phyloP scores from a whole-genome alignment of 1,284 basidiomycete genomes.

The Papiliotrema fonsecae region DNA sequence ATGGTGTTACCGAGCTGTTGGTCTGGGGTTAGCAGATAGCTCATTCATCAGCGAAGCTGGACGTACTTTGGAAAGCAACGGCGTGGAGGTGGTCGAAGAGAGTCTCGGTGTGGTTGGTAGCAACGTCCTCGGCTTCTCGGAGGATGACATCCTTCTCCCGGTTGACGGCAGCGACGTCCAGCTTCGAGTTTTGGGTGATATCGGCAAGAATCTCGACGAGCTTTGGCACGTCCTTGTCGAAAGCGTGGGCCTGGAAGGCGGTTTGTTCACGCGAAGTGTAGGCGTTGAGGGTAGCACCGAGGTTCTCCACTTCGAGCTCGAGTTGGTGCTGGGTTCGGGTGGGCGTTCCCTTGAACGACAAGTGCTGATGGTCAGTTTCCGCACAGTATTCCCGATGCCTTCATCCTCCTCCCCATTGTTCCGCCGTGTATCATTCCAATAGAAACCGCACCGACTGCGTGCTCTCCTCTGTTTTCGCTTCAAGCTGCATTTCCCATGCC shows the following conservation, averaged over 20 bases:
- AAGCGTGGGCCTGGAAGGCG: constrained; percentile 98
- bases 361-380: constrained; percentile 29
- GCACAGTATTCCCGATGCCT: no score
- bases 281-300: constrained; percentile 96
- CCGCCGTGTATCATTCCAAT: neutral
- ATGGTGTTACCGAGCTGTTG: constrained; percentile 96
- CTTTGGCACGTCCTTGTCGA: constrained; percentile 88
- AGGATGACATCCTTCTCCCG: constrained; percentile 95
- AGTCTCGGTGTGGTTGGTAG: constrained; percentile 97
- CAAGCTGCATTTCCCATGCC: neutral
- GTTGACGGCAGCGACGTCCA: constrained; percentile 84
- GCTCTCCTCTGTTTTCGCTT: neutral
- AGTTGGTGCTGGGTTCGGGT: constrained; percentile 84
- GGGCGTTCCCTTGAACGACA: constrained; percentile 73
- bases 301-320: constrained; percentile 96
- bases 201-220: constrained; percentile 97
- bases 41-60: neutral
- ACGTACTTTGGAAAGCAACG: constrained; percentile 68
- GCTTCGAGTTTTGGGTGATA: constrained; percentile 96
- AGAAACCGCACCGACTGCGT: neutral
- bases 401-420: no score
- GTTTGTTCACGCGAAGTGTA: constrained; percentile 99
- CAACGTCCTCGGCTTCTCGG: constrained; percentile 97
- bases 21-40: constrained; percentile 50
- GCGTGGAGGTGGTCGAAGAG: constrained; percentile 98